Conservation (phyloP, 192 early-diverging fungal genomes). For the Neocallimastix lanati region DNA sequence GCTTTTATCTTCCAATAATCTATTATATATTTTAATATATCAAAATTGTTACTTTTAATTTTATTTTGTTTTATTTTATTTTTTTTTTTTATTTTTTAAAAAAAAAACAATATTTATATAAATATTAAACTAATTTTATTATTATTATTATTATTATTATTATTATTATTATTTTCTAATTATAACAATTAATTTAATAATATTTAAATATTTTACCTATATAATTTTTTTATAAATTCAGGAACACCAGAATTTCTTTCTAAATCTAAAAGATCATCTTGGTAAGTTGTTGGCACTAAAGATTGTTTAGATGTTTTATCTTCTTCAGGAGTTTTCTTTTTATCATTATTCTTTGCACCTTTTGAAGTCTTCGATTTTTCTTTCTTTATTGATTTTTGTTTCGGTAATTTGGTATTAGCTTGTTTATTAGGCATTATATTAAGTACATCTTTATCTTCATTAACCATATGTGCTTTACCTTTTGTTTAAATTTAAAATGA, state of each 20-base stretch:
- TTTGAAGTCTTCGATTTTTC: neutral
- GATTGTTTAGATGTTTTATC: neutral
- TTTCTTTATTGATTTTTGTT: neutral
- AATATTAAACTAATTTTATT: conserved; percentile 17
- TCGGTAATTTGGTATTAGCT: neutral
- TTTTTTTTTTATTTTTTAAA: no score
- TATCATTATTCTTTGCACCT: neutral
- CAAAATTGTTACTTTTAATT: no score
- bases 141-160: neutral
- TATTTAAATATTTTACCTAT: neutral
- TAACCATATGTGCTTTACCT: neutral
- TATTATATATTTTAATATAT: conserved; percentile 44
- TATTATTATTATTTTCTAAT: neutral
- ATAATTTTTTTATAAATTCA: neutral
- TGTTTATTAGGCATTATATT: neutral
- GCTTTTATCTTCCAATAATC: conserved; percentile 52
- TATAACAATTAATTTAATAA: no score
- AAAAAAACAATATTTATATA: no score
- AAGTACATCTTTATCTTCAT: neutral
- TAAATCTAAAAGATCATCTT: neutral
- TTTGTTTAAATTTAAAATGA: no score
- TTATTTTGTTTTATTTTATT: no score
- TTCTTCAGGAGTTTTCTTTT: neutral
- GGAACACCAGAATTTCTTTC: neutral
- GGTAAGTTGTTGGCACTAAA: neutral